A percentile compares a stretch with the other conserved stretches of the same genome.
Conservation (phyloP, 306 rosid species). For the Castanea crenata region DNA sequence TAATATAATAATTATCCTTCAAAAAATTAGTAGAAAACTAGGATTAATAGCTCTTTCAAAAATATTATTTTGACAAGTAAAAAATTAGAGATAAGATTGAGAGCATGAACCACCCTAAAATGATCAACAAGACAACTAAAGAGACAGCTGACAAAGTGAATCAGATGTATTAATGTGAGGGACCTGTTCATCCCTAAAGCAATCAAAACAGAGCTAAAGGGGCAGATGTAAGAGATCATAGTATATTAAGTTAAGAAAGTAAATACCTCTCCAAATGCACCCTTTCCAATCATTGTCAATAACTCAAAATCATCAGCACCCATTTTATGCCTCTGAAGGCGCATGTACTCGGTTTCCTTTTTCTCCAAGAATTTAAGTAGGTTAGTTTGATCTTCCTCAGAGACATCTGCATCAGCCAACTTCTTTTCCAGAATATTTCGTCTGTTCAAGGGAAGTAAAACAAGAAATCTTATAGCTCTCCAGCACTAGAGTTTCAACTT, state of each 20-base stretch:
- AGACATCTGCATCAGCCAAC: conserved; percentile 97
- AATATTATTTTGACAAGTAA: neutral
- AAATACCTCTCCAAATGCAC: conserved; percentile 99
- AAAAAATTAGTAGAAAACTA: neutral
- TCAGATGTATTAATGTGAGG: conserved; percentile 2
- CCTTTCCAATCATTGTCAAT: conserved; percentile 96
- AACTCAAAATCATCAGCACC: conserved; percentile 91
- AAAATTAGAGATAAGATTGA: neutral
- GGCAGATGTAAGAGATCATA: conserved; percentile 6
- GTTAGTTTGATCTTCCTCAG: conserved; percentile 96
- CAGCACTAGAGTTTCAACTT: neutral
- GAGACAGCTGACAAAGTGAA: conserved; percentile 18
- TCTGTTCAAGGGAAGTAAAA: conserved; percentile 40
- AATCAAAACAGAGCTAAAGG: conserved; percentile 3
- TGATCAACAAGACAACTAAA: conserved; percentile 7
- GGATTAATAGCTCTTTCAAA: neutral
- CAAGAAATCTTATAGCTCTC: neutral
- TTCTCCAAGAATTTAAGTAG: conserved; percentile 86
- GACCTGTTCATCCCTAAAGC: conserved; percentile 27
- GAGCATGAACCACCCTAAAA: conserved; percentile 7
- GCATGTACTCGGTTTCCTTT: conserved; percentile 99
- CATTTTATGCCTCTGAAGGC: conserved; percentile 98
- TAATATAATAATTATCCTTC: neutral
- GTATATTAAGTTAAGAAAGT: neutral
- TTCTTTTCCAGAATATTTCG: conserved; percentile 83